phyloP scores from a whole-genome alignment of 139 green algal species.

The Coccomyxa sp. region DNA sequence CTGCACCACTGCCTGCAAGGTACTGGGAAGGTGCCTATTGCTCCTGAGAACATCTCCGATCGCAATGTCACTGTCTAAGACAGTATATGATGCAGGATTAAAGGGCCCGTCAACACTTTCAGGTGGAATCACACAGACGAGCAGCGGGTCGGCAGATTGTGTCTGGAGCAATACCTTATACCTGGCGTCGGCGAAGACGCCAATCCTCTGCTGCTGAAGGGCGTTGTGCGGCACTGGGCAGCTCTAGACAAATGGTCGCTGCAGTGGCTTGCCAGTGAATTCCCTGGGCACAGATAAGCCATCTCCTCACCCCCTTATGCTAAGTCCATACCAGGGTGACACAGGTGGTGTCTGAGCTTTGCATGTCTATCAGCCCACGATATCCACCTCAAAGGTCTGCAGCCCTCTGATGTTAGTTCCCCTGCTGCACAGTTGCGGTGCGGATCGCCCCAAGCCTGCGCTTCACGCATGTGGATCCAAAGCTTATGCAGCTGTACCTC shows the following conservation, averaged over 20 bases:
- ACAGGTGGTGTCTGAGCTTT: neutral
- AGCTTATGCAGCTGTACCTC: conserved; percentile 13
- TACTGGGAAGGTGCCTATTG: too few species aligned
- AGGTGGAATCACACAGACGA: too few species aligned
- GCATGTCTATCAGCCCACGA: neutral
- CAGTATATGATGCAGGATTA: too few species aligned
- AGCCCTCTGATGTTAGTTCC: neutral
- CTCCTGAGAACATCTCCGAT: too few species aligned
- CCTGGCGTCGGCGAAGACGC: too few species aligned
- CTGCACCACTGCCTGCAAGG: too few species aligned
- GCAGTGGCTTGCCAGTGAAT: conserved; percentile 13
- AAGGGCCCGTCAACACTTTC: too few species aligned
- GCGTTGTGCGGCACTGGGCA: conserved; percentile 24
- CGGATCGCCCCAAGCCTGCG: conserved; percentile 24
- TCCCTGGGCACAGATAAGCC: conserved; percentile 15
- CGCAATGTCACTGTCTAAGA: too few species aligned
- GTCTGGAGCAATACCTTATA: too few species aligned
- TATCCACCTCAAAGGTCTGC: neutral
- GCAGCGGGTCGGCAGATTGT: too few species aligned
- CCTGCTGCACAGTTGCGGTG: conserved; percentile 9
- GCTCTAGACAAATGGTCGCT: conserved; percentile 20
- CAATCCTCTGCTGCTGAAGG: conserved; percentile 26
- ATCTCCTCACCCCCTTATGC: neutral
- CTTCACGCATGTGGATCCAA: conserved; percentile 34
- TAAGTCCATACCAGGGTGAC: neutral